Evolutionary conservation across 169 alveolate species (phyloP), one percentile per base, ranked within the genome.

Genomic region (Plasmodium cynomolgi): DNA sequence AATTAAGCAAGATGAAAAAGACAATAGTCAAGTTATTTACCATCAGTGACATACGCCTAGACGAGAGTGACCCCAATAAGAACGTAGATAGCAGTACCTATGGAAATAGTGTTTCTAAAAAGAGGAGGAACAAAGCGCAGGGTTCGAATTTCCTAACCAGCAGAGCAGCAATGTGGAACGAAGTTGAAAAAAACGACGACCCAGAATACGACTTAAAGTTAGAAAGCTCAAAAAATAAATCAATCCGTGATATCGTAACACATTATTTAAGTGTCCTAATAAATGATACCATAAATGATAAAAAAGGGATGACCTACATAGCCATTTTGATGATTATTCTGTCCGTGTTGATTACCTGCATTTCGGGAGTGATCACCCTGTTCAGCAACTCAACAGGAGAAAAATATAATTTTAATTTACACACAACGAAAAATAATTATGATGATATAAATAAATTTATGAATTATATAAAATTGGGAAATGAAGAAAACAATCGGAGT

Each of bases 111-210:
- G 26, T 17, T 50, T 50, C 62, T 50, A 79, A 23, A 4, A 75
- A 77, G 4, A 75, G 47, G 33, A 85, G 20, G 1, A 50, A 75
- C 15, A 75, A 75, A 54, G 15, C 33, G 9, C 41, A 85, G 2
- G 8, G 29, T 13, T 58, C 31, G 23, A 80, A 39, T 39, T 58
- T 58, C 82, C 20, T 90, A 23, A 90, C 94, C 23, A 90, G 94
- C 54, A 44, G 94, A 81, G 90, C 90, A 37, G 94, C 79, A 23
- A 90, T 90, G 94, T 90, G 94, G 94, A 80, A 80, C 26, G 83
- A 90, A 68, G 83, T 90, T 2, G 94, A 90, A 90, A 90, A 58
- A 58, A 72, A 90, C 50, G 90, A 90, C 17, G 85, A 90, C 41
- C 94, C 94, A 26, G 77, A 56, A 29, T 90, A 90, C 82, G 83